Conservation (phyloP, 805 yeast species). For the Yamadazyma endophytica region DNA sequence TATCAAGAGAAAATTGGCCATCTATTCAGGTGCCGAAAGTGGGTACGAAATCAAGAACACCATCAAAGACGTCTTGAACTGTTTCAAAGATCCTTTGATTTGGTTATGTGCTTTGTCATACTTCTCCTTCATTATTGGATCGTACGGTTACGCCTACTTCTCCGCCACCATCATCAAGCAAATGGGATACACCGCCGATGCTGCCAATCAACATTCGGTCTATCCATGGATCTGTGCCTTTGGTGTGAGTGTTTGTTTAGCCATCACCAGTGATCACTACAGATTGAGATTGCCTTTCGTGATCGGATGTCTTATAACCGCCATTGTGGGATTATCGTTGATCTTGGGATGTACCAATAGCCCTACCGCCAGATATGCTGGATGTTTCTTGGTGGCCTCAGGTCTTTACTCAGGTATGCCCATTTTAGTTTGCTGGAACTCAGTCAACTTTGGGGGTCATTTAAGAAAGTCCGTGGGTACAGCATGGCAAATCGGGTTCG, state of each 20-base stretch:
- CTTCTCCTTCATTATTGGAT: conserved; percentile 65
- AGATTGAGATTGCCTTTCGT: conserved; percentile 45
- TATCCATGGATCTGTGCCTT: conserved; percentile 84
- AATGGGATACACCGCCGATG: conserved; percentile 63
- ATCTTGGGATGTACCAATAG: conserved; percentile 42
- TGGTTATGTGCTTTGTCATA: conserved; percentile 58
- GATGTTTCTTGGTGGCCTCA: conserved; percentile 54
- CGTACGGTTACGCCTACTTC: conserved; percentile 72
- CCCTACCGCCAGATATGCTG: conserved; percentile 50
- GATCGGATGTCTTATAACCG: conserved; percentile 22
- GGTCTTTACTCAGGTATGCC: conserved; percentile 70
- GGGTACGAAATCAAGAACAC: conserved; percentile 47
- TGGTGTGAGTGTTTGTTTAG: conserved; percentile 59
- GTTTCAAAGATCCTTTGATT: conserved; percentile 58
- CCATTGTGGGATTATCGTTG: conserved; percentile 54
- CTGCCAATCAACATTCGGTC: conserved; percentile 76
- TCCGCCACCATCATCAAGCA: conserved; percentile 62
- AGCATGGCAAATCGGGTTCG: conserved; percentile 65
- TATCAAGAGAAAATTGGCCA: conserved; percentile 55
- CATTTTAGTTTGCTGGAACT: conserved; percentile 62
- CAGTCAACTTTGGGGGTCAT: conserved; percentile 62
- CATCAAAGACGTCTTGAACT: conserved; percentile 38
- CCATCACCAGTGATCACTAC: conserved; percentile 55
- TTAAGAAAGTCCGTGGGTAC: conserved; percentile 54
- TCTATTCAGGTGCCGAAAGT: conserved; percentile 31